A percentile compares a stretch with the other conserved stretches of the same genome.
Conservation (phyloP, 352 stramenopile genomes). For the Globisporangium parvum region DNA sequence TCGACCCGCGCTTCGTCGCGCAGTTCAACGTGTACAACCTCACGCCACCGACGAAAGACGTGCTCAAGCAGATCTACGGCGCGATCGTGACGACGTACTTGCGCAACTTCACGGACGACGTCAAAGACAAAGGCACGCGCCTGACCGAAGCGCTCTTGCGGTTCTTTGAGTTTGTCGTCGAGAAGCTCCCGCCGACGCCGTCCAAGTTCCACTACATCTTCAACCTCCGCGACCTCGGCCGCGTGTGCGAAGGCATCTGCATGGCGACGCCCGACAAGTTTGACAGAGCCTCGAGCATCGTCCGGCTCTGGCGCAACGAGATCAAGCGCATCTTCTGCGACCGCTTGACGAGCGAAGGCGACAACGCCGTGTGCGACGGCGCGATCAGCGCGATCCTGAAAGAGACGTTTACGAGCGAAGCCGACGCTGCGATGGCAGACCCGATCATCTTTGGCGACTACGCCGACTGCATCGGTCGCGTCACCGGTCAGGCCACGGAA, state of each 20-base stretch:
- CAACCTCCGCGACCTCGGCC: conserved; percentile 92
- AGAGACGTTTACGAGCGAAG: conserved; percentile 57
- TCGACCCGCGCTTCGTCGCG: conserved; percentile 92
- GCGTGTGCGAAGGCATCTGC: conserved; percentile 93
- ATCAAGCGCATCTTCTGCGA: conserved; percentile 92
- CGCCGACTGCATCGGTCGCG: conserved; percentile 69
- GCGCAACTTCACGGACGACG: conserved; percentile 82
- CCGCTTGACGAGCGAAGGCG: conserved; percentile 83
- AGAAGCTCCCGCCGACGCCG: conserved; percentile 90
- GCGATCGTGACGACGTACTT: conserved; percentile 90
- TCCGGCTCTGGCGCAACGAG: conserved; percentile 93
- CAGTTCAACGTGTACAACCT: conserved; percentile 97
- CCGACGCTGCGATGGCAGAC: conserved; percentile 64
- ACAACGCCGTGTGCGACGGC: conserved; percentile 75
- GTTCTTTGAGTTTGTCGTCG: conserved; percentile 88
- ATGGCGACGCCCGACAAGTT: conserved; percentile 91
- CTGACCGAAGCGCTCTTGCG: conserved; percentile 84
- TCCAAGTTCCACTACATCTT: conserved; percentile 97
- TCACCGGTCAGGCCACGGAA: conserved; percentile 56
- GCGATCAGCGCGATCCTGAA: conserved; percentile 77
- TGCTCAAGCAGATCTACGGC: conserved; percentile 91
- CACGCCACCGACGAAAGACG: conserved; percentile 84
- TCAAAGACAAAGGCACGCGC: conserved; percentile 72
- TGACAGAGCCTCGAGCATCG: conserved; percentile 50
- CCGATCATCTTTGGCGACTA: conserved; percentile 93